phyloP scores from a whole-genome alignment of 2,329 filamentous ascomycete species.

The Colletotrichum sp. region DNA sequence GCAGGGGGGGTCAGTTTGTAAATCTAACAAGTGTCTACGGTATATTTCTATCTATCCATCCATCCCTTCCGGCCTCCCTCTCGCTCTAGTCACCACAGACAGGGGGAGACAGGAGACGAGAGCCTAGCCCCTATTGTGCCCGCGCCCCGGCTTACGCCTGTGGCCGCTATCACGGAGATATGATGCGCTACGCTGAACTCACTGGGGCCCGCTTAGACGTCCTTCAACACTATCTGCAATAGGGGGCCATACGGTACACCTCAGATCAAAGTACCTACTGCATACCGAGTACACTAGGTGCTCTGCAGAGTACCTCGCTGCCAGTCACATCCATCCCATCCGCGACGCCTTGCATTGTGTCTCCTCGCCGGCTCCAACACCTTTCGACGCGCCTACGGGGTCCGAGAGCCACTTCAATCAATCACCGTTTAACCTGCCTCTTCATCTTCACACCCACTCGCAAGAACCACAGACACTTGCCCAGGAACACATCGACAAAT shows the following conservation, averaged over 20 bases:
- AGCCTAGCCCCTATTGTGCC: neutral
- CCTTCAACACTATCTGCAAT: neutral
- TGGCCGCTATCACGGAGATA: neutral
- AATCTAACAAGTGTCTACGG: no score
- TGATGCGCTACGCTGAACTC: neutral
- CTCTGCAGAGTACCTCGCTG: neutral
- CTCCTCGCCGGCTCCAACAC: neutral
- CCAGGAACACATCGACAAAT: slow-evolving; percentile 3
- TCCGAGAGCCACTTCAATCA: neutral
- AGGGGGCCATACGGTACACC: neutral
- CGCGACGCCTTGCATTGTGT: neutral
- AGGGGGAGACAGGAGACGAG: neutral
- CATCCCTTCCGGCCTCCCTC: neutral
- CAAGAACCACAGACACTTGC: neutral
- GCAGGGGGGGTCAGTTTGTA: no score
- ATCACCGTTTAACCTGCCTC: neutral
- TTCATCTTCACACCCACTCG: neutral
- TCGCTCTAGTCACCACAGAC: neutral
- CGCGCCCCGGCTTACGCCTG: neutral
- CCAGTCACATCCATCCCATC: slow-evolving; percentile 1
- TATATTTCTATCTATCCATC: neutral
- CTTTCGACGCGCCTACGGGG: neutral
- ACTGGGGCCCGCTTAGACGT: neutral
- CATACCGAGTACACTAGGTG: neutral
- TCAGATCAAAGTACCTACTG: neutral